These are phyloP conservation scores for Anisodus acutangulus DNA, from an alignment of 257 asterid species.

Conservation along the genomic window DNA sequence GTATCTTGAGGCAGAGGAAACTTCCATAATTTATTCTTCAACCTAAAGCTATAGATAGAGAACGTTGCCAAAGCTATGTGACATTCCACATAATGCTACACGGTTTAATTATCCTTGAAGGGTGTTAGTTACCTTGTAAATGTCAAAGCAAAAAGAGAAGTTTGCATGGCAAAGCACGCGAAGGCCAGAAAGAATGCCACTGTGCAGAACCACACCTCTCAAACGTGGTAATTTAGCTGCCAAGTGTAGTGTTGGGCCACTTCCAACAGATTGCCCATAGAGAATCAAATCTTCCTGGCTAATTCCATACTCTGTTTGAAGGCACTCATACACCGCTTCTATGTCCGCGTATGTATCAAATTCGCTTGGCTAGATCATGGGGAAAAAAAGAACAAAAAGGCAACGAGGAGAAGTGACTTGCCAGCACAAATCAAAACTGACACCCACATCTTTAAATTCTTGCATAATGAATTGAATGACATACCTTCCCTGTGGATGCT, in stretches of 20 bases:
- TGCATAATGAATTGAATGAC: conserved; percentile 29
- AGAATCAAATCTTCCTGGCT: conserved; percentile 91
- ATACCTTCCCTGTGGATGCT: conserved; percentile 96
- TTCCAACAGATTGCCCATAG: conserved; percentile 98
- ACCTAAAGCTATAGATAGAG: background rate
- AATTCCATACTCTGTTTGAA: conserved; percentile 86
- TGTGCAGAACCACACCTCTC: conserved; percentile 97
- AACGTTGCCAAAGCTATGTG: background rate
- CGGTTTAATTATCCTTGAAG: background rate
- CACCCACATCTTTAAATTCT: background rate
- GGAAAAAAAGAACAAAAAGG: conserved; percentile 7
- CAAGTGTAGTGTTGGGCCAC: conserved; percentile 96
- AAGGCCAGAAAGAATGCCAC: conserved; percentile 98
- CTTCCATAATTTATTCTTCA: background rate
- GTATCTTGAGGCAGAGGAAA: background rate
- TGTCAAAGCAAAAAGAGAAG: conserved; percentile 86
- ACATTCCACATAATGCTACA: background rate
- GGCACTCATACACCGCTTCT: conserved; percentile 95
- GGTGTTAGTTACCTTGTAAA: conserved; percentile 68
- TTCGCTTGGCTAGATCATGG: conserved; percentile 79
- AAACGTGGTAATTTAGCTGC: conserved; percentile 90
- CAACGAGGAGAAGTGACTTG: background rate
- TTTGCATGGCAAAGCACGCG: conserved; percentile 97
- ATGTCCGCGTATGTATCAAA: conserved; percentile 92
- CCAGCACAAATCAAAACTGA: background rate